Evolutionary conservation across 148 eudicot genomes (phyloP), one percentile per base, ranked within the genome.

Genomic region (Rheum nobile): DNA sequence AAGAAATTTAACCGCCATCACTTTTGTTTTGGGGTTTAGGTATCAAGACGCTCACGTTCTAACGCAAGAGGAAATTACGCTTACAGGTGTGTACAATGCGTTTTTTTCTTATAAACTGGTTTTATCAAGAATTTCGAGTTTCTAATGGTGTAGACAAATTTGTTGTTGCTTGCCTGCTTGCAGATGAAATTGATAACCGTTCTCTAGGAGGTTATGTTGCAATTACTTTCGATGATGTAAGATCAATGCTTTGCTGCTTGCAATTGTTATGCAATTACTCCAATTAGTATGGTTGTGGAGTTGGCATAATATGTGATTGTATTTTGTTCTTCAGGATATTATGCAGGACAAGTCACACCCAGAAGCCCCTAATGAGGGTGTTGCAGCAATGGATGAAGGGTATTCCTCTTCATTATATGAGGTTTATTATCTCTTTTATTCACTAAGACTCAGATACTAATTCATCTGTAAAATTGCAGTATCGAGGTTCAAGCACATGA

Each of bases 211-310:
- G 70, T 54, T 95, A 85, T 81, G 80, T 95, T 75, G 71, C 85
- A 54, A 86, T 95, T 75, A 79, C 83, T 67, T 72, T 95, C 46
- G 87, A 85, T 9, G 85, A 88, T 91, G 98, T 91, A 86, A 84
- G 75, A 50, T 43, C 22, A 61, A 35, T 44, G 22, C 21, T 24
- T 22, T 17, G 55, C 19, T 9, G 72, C 28, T 55, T 32, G 22
- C 21, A 32, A 16, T 65, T 28, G 8, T 4, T 0, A 28, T 28
- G 16, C 37, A 61, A 61, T 61, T 24, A 55, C 13, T 55, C 21
- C 21, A 48, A 8, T 55, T 50, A 8, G 16, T 32, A 65, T 65
- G 0, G 11, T 26, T 26, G 31, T 4, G 17, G 21, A 32, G 5
- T 65, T 61, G 35, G 32, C 11, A 65, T 65, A 17, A 31, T 65